Base-by-base conservation (phyloP, 208 protist species). In the Phytomonas francai region DNA sequence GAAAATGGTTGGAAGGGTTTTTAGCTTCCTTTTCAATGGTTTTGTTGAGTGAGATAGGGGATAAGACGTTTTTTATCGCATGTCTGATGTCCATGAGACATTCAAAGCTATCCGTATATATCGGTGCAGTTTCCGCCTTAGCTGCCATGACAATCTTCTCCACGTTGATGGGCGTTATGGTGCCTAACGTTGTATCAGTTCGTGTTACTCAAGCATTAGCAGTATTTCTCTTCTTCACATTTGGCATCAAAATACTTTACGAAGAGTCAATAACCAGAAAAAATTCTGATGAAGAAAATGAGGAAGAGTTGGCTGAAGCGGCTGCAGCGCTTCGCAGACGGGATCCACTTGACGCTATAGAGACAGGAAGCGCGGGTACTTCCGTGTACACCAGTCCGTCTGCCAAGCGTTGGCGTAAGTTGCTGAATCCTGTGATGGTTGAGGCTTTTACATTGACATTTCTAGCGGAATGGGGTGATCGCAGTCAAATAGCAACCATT, bases 51-150 rank as follows among this genome's bases (percentile, higher is more conserved):
- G 92, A 98, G 75, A 94, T 98, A 39, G 96, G 96, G 16, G 97
- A 98, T 75, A 98, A 98, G 79, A 98, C 97, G 11, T 98, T 98
- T 73, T 98, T 98, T 78, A 97, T 98, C 74, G 97, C 97, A 0
- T 96, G 92, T 67, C 82, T 98, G 22, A 90, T 98, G 84, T 92
- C 97, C 9, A 98, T 98, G 97, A 85, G 89, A 19, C 80, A 97
- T 70, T 76, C 88, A 0, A 90, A 90, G 14, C 12, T 92, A 4
- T 73, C 83, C 9, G 87, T 97, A 16, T 97, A 94, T 68, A 14
- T 83, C 28, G 95, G 95, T 19, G 95, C 97, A 14, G 70, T 97
- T 51, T 60, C 33, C 0, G 94, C 96, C 12, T 85, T 98, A 0
- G 86, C 88, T 4, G 73, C 93, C 29, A 98, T 98, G 97, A 98